Base-by-base conservation (phyloP, 2,329 filamentous ascomycete genomes). In the Nectriaceae sp. region DNA sequence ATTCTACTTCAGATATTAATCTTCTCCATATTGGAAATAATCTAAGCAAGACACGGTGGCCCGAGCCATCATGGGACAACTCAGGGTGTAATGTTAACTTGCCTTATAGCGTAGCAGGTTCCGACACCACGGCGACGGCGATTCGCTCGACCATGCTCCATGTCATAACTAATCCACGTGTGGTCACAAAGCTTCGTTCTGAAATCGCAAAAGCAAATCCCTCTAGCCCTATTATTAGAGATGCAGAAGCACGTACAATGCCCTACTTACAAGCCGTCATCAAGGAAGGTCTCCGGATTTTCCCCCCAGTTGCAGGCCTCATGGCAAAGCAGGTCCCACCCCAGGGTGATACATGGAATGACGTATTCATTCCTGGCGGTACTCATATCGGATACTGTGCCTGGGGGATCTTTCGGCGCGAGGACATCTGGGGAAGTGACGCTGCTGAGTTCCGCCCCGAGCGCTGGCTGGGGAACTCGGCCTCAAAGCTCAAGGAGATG, bases 81-180 rank as follows among this genome's bases (percentile, higher is more conserved):
- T 31, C 8, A 31, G 26, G 8, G 8, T 31, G 26, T 31, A 8
- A 31, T 31, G 26, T 31, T 31, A 15, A 31, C 0, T 3, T 1
- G 1, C 3, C 38, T 2, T n/a, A 43, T 39, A 73, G 73, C 35
- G 68, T 80, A 4, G 80, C 80, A 4, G 82, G 81, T 4, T 79
- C 78, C 1, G 81, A 84, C 50, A 83, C 79, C 3, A 81, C 79
- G 0, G 78, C 82, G 0, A 79, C 77, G 0, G 74, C 74, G 2
- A 73, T 85, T 10, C 75, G 81, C 3, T 69, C 74, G 31, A 79
- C 74, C 1, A 53, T 84, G 46, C 70, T 83, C 19, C 73, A 79
- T 58, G 61, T 84, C 46, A 72, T 76, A 19, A 78, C 73, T n/a
- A 75, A 72, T 20, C 75, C 76, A 0, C 67, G 66, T 1, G 72